These are phyloP conservation scores for Gastrodia elata DNA, from an alignment of 106 monocot species.

Conservation along the genomic window DNA sequence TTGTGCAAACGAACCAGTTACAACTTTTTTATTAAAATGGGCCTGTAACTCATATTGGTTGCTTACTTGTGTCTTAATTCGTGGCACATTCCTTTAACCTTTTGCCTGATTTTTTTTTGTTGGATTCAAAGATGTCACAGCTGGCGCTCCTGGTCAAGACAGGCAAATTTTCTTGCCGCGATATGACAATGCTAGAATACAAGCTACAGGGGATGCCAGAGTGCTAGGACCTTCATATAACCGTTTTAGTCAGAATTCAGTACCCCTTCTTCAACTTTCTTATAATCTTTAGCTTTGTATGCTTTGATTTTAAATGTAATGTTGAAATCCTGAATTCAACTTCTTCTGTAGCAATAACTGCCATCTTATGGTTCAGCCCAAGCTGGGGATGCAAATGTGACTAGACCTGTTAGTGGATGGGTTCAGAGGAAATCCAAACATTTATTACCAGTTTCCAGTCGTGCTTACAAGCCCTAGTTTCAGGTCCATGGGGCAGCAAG, in stretches of 20 bases:
- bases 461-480: neutral
- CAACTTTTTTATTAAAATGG: neutral
- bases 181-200: neutral
- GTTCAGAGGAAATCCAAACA: slow-evolving; percentile 3
- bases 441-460: neutral
- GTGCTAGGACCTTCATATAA: slow-evolving; percentile 2
- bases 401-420: neutral
- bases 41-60: neutral
- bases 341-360: slow-evolving; percentile 6
- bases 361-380: slow-evolving; percentile 7
- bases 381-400: slow-evolving; percentile 1
- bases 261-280: neutral
- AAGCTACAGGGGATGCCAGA: slow-evolving; percentile 1
- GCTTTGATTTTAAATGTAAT: neutral
- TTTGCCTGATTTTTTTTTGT: neutral
- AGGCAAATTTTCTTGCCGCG: neutral
- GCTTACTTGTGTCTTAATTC: neutral
- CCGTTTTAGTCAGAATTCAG: neutral
- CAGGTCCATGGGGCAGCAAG: slow-evolving; percentile 1
- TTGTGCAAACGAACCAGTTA: too few species aligned
- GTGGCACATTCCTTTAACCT: neutral
- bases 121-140: neutral
- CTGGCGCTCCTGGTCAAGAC: slow-evolving; percentile 3
- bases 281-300: neutral
- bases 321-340: neutral